These are phyloP conservation scores for Pseudocercospora fijiensis DNA, from an alignment of 2,329 filamentous ascomycete species.

Conservation along the genomic window DNA sequence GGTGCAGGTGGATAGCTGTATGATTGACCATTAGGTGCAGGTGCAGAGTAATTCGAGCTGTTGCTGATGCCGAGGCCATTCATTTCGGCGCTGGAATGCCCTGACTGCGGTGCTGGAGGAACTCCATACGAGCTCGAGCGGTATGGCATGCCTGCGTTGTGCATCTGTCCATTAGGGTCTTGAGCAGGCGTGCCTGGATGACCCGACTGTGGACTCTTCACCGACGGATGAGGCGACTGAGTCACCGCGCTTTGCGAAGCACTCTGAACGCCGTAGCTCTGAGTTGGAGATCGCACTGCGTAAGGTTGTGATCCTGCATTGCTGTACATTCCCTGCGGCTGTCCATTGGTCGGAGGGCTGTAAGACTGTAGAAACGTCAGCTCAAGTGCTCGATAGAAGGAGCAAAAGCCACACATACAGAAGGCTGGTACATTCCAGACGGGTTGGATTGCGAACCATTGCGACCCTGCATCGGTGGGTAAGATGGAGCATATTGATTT, in stretches of 20 bases:
- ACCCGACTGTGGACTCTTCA: constrained; percentile 33
- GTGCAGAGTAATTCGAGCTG: constrained; percentile 29
- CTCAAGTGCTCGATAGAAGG: neutral
- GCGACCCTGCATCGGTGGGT: constrained; percentile 30
- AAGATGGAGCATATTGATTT: constrained; percentile 31
- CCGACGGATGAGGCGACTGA: constrained; percentile 32
- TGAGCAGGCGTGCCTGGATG: constrained; percentile 22
- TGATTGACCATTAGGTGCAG: constrained; percentile 26
- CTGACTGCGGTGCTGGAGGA: constrained; percentile 28
- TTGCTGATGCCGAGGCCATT: constrained; percentile 35
- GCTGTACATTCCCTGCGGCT: constrained; percentile 30
- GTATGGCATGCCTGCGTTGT: constrained; percentile 30
- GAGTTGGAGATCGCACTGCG: constrained; percentile 34
- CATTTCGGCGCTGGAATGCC: constrained; percentile 30
- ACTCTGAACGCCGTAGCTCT: constrained; percentile 33
- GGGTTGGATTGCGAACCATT: constrained; percentile 30
- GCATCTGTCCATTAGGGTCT: constrained; percentile 23
- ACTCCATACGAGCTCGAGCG: constrained; percentile 23
- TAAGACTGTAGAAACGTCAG: constrained; percentile 18
- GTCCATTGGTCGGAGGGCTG: constrained; percentile 33
- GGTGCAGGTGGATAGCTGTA: constrained; percentile 27
- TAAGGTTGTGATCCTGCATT: constrained; percentile 31
- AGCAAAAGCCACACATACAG: constrained; percentile 12
- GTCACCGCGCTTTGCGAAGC: constrained; percentile 31
- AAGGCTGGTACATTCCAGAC: constrained; percentile 31